Base-by-base conservation (phyloP, 805 yeast species). In the Candida alai region DNA sequence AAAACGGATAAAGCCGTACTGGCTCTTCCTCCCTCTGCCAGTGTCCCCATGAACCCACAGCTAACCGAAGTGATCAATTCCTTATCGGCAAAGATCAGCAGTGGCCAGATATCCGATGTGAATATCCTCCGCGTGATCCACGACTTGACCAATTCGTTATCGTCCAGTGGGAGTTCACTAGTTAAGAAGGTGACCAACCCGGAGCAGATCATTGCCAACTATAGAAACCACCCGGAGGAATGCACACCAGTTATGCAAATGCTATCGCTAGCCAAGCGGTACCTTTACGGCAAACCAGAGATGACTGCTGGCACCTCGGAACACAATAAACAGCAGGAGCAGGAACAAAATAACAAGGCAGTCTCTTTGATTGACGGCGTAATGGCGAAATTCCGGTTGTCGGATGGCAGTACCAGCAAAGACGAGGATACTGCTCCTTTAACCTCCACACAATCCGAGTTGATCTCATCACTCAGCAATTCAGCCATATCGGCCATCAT, bases 121-220 rank as follows among this genome's bases (percentile, higher is more conserved):
- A 57, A 58, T 32, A 43, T 65, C 18, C 45, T 61, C 40, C 56
- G 52, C 35, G 67, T 62, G n/a, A 62, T 65, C 24, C 45, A 62
- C 23, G 64, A 60, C 32, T 61, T 63, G 68, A 60, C 68, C 5
- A 54, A 53, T 36, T 54, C 62, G 3, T 48, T 64, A 11, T 44
- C 52, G 10, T 32, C 51, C 9, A 40, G 42, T 16, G 36, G 36
- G 13, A 23, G 31, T 15, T 21, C 42, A 27, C 42, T 35, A 38
- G 37, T 39, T 32, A 37, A 47, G 20, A 40, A 19, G 31, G 45
- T 28, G 20, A 36, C 38, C 7, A 39, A 49, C 12, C 48, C 44
- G 4, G 32, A 45, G 6, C 54, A 54, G 9, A 47, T 54, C 6
- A 45, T 49, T 15, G 32, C 52, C 6, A 41, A 42, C 11, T 57